These are phyloP conservation scores for Jatropha multifida DNA, from an alignment of 441 rosid genomes.

Conservation along the genomic window DNA sequence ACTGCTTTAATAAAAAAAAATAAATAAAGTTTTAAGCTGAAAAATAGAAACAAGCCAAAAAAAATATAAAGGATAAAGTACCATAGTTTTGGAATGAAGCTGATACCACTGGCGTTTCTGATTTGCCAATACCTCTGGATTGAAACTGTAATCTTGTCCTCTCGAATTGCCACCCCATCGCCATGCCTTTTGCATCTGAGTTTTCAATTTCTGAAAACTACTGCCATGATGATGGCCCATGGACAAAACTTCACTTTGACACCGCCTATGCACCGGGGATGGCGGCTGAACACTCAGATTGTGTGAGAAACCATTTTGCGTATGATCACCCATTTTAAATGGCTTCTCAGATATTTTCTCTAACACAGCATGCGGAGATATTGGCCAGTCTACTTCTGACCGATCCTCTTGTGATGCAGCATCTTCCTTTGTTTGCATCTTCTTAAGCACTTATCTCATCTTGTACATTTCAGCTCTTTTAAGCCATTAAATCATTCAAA, in stretches of 20 bases:
- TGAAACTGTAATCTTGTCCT: conserved; percentile 59
- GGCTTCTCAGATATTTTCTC: conserved; percentile 46
- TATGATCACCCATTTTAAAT: conserved; percentile 55
- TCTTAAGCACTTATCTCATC: conserved; percentile 28
- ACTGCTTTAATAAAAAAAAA: neutral
- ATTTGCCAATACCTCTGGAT: conserved; percentile 94
- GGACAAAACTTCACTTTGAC: conserved; percentile 59
- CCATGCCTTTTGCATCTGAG: conserved; percentile 87
- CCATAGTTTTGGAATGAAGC: conserved; percentile 82
- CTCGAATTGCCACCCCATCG: conserved; percentile 60
- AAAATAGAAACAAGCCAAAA: neutral
- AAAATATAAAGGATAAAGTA: conserved; percentile 27
- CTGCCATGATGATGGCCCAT: conserved; percentile 42
- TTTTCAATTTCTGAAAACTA: conserved; percentile 67
- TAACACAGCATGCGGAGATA: conserved; percentile 36
- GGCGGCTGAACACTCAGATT: conserved; percentile 37
- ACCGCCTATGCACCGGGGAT: conserved; percentile 56
- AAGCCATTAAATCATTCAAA: conserved; percentile 23
- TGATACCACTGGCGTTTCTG: conserved; percentile 99
- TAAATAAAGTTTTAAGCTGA: neutral
- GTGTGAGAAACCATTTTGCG: conserved; percentile 40
- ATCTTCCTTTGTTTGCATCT: conserved; percentile 57
- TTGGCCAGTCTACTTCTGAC: conserved; percentile 36
- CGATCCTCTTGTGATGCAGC: conserved; percentile 45
- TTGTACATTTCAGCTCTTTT: conserved; percentile 17